Evolutionary conservation across 768 basidiomycete genomes (phyloP).

Genomic region (Rhizopogon salebrosus): DNA sequence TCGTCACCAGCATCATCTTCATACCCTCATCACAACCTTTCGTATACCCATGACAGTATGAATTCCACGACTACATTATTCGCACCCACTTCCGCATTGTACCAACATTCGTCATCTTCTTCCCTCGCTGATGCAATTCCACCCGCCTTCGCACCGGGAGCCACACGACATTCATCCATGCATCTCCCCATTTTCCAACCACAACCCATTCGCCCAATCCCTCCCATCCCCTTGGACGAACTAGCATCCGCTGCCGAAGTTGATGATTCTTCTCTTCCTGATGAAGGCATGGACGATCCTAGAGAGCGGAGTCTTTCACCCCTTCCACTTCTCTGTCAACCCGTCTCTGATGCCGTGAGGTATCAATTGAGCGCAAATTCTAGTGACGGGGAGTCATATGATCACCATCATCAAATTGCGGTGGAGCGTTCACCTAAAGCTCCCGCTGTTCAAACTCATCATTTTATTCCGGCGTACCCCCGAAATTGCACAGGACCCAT

Average conservation of each 20-base stretch:
- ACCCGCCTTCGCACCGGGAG: constrained; percentile 9
- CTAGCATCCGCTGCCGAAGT: constrained; percentile 18
- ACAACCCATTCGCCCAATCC: constrained; percentile 30
- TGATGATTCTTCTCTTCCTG: neutral
- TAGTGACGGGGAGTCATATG: neutral
- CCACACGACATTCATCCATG: constrained; percentile 8
- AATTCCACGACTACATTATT: constrained; percentile 15
- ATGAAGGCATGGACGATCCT: neutral
- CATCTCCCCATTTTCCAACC: constrained; percentile 27
- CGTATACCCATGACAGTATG: constrained; percentile 19
- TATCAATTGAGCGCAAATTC: constrained; percentile 19
- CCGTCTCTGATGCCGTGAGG: constrained; percentile 26
- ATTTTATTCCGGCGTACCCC: neutral
- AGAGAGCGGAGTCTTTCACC: constrained; percentile 17
- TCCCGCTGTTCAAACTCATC: neutral
- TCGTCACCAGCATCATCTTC: constrained; percentile 4
- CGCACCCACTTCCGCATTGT: constrained; percentile 15
- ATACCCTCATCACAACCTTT: constrained; percentile 15
- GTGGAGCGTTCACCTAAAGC: neutral
- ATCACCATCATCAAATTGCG: neutral
- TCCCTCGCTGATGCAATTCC: constrained; percentile 23
- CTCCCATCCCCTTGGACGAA: constrained; percentile 26
- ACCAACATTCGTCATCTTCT: constrained; percentile 17
- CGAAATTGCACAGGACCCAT: neutral
- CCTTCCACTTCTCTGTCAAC: constrained; percentile 28